Evolutionary conservation across 108 stramenopile genomes (phyloP).

Genomic region (Skeletonema grethae): DNA sequence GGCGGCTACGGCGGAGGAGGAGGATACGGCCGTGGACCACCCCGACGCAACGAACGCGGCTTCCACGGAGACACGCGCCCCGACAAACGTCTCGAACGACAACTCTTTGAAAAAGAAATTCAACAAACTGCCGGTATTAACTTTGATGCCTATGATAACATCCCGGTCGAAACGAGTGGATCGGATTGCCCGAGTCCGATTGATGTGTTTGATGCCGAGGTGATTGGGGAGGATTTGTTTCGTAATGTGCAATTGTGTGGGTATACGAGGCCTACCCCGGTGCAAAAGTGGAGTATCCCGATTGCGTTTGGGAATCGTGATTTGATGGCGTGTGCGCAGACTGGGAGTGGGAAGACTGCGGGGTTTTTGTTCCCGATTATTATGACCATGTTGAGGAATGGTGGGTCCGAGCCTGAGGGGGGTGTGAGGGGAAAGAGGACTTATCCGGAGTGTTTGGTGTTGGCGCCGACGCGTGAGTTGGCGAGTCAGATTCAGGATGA

Average conservation of each 20-base stretch:
- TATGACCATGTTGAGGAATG: constrained; percentile 84
- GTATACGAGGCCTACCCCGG: constrained; percentile 96
- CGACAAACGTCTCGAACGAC: constrained; percentile 75
- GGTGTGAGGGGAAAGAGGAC: constrained; percentile 51
- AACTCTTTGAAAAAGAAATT: constrained; percentile 75
- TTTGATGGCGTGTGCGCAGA: constrained; percentile 94
- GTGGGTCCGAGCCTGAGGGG: constrained; percentile 71
- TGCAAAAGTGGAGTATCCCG: constrained; percentile 98
- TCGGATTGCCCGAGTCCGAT: constrained; percentile 90
- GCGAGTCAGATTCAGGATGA: constrained; percentile 98
- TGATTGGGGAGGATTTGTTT: constrained; percentile 89
- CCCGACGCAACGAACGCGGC: constrained; percentile 64
- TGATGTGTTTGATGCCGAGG: constrained; percentile 82
- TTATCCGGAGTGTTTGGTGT: constrained; percentile 87
- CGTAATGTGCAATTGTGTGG: constrained; percentile 92
- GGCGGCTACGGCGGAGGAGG: constrained; percentile 33
- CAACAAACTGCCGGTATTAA: constrained; percentile 98
- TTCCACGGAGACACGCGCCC: constrained; percentile 85
- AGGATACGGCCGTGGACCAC: constrained; percentile 33
- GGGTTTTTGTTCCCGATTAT: constrained; percentile 98
- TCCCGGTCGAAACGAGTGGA: constrained; percentile 94
- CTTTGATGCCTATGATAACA: constrained; percentile 99
- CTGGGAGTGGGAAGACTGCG: constrained; percentile 95
- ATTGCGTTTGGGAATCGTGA: constrained; percentile 90
- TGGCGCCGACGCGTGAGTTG: constrained; percentile 98